These are phyloP conservation scores for Trametes elegans DNA, from an alignment of 768 basidiomycete species.

Conservation along the genomic window DNA sequence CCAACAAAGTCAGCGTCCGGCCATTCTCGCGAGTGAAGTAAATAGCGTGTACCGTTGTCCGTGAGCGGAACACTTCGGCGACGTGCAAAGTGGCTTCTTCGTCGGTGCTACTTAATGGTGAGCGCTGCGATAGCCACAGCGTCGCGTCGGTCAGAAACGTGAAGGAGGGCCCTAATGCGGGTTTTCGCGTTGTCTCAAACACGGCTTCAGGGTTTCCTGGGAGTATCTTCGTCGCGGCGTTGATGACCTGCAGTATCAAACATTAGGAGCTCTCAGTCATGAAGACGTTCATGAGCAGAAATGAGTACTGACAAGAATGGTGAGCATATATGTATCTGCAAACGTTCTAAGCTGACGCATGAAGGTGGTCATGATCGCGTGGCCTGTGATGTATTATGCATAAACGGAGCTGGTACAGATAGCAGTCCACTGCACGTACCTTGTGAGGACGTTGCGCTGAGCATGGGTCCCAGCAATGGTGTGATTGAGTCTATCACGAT, in stretches of 20 bases:
- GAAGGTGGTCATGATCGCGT: constrained; percentile 69
- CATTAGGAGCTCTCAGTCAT: no score
- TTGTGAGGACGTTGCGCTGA: constrained; percentile 66
- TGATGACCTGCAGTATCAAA: constrained; percentile 49
- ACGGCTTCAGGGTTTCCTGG: constrained; percentile 31
- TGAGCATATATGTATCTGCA: constrained; percentile 42
- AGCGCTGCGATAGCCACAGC: constrained; percentile 57
- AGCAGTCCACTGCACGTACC: constrained; percentile 29
- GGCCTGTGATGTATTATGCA: constrained; percentile 35
- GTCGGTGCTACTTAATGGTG: neutral
- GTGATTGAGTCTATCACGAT: constrained; percentile 69
- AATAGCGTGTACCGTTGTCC: constrained; percentile 21
- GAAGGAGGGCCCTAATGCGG: constrained; percentile 76
- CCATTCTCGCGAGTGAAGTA: neutral
- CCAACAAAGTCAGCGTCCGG: neutral
- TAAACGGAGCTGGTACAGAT: neutral
- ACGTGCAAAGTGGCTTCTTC: constrained; percentile 10
- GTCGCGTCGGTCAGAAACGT: constrained; percentile 70
- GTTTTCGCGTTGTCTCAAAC: constrained; percentile 47
- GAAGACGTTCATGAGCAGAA: neutral
- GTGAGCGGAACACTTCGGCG: constrained; percentile 31
- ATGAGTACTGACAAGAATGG: constrained; percentile 56
- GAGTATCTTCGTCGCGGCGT: constrained; percentile 47
- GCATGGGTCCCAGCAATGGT: constrained; percentile 56
- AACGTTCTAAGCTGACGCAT: constrained; percentile 61